Evolutionary conservation across 108 stramenopile genomes (phyloP), one percentile per base, ranked within the genome.

Genomic region (Skeletonema grethae): DNA sequence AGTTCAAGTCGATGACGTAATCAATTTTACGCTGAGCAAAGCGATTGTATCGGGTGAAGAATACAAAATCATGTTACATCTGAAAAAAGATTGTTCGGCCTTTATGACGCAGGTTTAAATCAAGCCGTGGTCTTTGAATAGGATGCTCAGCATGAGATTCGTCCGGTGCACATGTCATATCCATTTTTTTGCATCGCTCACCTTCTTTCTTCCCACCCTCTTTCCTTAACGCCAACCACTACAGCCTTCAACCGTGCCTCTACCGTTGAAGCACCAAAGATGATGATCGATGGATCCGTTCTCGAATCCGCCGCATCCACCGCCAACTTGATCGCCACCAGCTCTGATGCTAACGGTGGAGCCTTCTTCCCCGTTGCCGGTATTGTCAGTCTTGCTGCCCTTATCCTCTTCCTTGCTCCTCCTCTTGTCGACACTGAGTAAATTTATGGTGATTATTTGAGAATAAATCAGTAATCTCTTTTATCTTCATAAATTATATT

Each of bases 331-430:
- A 77, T 94, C 55, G 93, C 93, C 57, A 83, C 90, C 66, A 83
- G 56, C 68, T 77, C 75, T 22, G 46, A 62, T 64, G 93, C 90
- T 66, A 85, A 85, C 73, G 90, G 90, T 32, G 93, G 93, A 65
- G 84, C 79, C 69, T 82, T 91, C 79, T 94, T 85, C 88, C 93
- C 93, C 39, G 87, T 94, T 56, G 67, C 84, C 61, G 93, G 93
- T 60, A 82, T 94, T 81, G 80, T 65, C 25, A 55, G 85, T 67
- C 82, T 94, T 58, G 90, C 88, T 43, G 92, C 76, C 58, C 74
- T 90, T 41, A 93, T 93, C 80, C 88, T 93, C 58, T 90, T 66
- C 86, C 87, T 93, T 77, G 82, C 92, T 69, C 92, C 92, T 70
- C 92, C 92, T 69, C 88, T 93, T 78, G 87, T 67, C 20, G 25